phyloP scores from a whole-genome alignment of 2,329 filamentous ascomycete species.

The Cytospora piceicola region DNA sequence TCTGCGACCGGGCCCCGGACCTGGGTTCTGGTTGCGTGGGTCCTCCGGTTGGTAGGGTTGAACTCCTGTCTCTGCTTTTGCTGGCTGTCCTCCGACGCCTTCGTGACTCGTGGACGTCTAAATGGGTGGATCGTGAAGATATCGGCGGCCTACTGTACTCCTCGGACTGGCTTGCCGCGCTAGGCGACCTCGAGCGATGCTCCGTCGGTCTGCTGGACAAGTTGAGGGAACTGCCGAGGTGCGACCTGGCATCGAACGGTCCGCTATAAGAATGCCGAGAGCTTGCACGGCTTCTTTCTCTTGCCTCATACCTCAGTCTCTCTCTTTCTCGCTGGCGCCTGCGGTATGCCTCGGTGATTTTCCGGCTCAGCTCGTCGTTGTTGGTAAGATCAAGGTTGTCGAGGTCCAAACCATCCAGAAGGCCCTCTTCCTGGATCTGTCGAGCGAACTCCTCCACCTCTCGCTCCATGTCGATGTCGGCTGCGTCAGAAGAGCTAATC shows the following conservation, averaged over 20 bases:
- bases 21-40: conserved; percentile 48
- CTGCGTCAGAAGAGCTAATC: conserved; percentile 77
- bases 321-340: conserved; percentile 71
- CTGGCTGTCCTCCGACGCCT: conserved; percentile 58
- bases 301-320: conserved; percentile 53
- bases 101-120: conserved; percentile 53
- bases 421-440: conserved; percentile 83
- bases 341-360: conserved; percentile 86
- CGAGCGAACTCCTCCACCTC: conserved; percentile 88
- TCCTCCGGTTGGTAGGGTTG: conserved; percentile 52
- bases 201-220: conserved; percentile 43
- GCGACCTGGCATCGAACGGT: conserved; percentile 36
- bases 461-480: conserved; percentile 77
- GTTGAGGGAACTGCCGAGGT: conserved; percentile 36
- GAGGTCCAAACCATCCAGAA: conserved; percentile 85
- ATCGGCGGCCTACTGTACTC: conserved; percentile 57
- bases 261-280: conserved; percentile 43
- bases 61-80: conserved; percentile 51
- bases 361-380: conserved; percentile 87
- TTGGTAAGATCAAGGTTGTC: conserved; percentile 82
- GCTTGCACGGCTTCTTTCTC: conserved; percentile 49
- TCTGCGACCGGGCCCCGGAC: conserved; percentile 65
- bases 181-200: conserved; percentile 50
- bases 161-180: conserved; percentile 49
- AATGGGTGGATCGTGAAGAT: conserved; percentile 48